These are phyloP conservation scores for Xerocomus brunneocitrinus DNA, from an alignment of 768 basidiomycete species.

Conservation along the genomic window DNA sequence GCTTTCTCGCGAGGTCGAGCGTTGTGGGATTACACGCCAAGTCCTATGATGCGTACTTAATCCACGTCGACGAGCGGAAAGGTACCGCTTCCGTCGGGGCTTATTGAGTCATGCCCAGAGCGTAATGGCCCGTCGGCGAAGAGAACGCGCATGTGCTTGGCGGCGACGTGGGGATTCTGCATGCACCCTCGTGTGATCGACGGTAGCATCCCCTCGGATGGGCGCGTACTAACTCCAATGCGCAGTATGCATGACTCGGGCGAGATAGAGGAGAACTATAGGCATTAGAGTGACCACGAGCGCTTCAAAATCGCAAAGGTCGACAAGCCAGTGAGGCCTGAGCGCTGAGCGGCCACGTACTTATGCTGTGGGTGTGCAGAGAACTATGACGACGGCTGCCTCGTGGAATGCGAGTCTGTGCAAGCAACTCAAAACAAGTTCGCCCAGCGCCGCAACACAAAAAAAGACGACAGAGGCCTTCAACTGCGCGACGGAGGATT, in stretches of 20 bases:
- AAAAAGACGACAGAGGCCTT: too few relatives aligned
- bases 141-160: background rate
- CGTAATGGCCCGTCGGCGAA: background rate
- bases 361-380: too few relatives aligned
- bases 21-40: background rate
- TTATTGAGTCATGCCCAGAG: background rate
- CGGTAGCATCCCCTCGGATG: background rate
- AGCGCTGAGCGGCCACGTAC: too few relatives aligned
- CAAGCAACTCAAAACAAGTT: too few relatives aligned
- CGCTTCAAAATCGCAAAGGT: background rate
- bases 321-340: background rate
- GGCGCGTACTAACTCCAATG: background rate
- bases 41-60: too few relatives aligned
- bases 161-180: background rate
- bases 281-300: background rate
- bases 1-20: background rate
- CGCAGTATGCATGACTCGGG: background rate
- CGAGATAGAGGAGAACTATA: background rate
- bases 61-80: background rate
- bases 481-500: background rate
- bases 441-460: too few relatives aligned
- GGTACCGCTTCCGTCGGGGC: background rate
- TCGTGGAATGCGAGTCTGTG: background rate
- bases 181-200: background rate
- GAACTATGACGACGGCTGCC: background rate